Percentiles rank a stretch among this genome's conserved stretches.
phyloP scores from a whole-genome alignment of 768 basidiomycete genomes.

The Phallus indusiatus region DNA sequence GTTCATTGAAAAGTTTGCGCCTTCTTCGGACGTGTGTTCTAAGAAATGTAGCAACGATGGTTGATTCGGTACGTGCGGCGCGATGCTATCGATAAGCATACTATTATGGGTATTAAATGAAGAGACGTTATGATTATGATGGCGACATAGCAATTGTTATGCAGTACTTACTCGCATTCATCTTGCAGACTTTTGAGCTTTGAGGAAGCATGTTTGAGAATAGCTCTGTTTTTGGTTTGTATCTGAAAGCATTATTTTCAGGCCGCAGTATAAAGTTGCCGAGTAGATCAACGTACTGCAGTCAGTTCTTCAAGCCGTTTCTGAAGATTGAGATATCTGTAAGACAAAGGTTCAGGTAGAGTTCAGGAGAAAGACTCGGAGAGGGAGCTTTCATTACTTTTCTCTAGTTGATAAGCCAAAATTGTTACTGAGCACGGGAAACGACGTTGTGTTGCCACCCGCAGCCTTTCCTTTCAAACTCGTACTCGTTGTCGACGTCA shows the following conservation, averaged over 20 bases:
- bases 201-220: background rate
- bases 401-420: too few species aligned
- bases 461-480: too few species aligned
- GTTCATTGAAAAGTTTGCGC: too few species aligned
- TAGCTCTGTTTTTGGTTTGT: background rate
- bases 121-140: background rate
- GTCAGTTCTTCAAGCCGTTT: background rate
- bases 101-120: background rate
- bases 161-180: slow-evolving; percentile 8
- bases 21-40: background rate
- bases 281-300: background rate
- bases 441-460: too few species aligned
- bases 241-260: background rate
- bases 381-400: too few species aligned
- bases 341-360: background rate
- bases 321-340: background rate
- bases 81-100: slow-evolving; percentile 9
- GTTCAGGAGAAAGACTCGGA: too few species aligned
- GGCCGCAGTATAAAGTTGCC: too few species aligned
- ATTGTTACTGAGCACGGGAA: too few species aligned
- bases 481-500: too few species aligned
- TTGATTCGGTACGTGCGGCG: background rate
- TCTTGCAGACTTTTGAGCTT: slow-evolving; percentile 9
- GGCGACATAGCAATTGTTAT: background rate
- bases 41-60: background rate